Percentiles rank a stretch among this genome's conserved stretches.
Evolutionary conservation across 2,329 filamentous ascomycete genomes (phyloP).

Genomic region (Corniculantispora saksenae): DNA sequence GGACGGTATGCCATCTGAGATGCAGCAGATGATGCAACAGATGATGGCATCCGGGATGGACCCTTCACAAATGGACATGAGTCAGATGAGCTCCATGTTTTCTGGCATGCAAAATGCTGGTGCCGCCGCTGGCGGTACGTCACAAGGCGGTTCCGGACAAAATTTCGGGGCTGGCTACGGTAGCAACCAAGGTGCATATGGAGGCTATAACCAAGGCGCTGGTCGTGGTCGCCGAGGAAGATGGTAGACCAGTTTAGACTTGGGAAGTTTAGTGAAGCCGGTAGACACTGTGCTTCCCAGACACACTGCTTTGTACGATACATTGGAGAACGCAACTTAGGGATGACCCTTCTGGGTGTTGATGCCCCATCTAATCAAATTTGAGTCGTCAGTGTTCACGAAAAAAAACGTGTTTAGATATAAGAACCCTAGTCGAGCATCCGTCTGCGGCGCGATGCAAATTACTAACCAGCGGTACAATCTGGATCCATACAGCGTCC

Average conservation of each 20-base stretch:
- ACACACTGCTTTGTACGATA: too few species aligned
- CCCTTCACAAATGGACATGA: constrained; percentile 65
- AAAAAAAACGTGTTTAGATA: too few species aligned
- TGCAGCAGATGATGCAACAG: constrained; percentile 70
- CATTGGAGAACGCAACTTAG: too few species aligned
- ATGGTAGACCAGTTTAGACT: constrained; percentile 23
- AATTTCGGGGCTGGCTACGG: constrained; percentile 56
- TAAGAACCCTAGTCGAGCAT: too few species aligned
- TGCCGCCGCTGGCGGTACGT: constrained; percentile 36
- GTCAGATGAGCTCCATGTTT: constrained; percentile 61
- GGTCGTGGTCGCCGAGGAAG: constrained; percentile 34
- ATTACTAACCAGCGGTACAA: too few species aligned
- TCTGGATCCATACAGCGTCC: too few species aligned
- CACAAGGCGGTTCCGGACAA: constrained; percentile 52
- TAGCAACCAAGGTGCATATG: constrained; percentile 53
- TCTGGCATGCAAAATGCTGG: constrained; percentile 54
- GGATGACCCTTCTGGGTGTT: too few species aligned
- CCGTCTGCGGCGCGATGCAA: too few species aligned
- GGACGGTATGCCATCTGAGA: constrained; percentile 66
- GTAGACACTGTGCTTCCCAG: too few species aligned
- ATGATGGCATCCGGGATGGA: constrained; percentile 69
- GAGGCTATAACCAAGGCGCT: constrained; percentile 47
- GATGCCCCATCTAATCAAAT: too few species aligned
- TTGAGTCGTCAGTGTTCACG: too few species aligned
- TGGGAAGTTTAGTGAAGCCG: too few species aligned